These are phyloP conservation scores for Herpetospermum pedunculosum DNA, from an alignment of 306 rosid genomes.

Conservation along the genomic window DNA sequence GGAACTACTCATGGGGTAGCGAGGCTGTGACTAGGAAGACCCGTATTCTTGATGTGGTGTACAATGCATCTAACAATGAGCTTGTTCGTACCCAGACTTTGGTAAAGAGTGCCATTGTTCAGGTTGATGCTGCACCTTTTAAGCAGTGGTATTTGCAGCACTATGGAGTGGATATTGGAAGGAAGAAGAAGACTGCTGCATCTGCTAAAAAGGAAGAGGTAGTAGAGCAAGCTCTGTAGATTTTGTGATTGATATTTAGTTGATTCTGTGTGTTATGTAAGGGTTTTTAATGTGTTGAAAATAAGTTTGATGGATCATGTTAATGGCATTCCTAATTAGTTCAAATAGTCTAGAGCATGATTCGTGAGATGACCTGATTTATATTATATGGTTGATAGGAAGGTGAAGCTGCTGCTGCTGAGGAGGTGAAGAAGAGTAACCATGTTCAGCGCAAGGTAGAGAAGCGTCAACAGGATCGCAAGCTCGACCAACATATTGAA, in stretches of 20 bases:
- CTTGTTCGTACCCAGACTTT: constrained; percentile 8
- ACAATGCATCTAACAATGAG: constrained; percentile 1
- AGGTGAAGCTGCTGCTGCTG: neutral
- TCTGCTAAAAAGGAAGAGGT: constrained; percentile 9
- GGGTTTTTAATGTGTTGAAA: neutral
- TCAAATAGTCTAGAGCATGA: neutral
- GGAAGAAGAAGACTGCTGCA: constrained; percentile 1
- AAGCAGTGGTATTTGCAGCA: constrained; percentile 8
- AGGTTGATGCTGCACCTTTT: constrained; percentile 7
- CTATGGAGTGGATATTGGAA: constrained; percentile 2
- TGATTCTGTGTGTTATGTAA: too few relatives aligned
- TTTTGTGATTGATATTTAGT: neutral
- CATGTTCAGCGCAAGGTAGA: constrained; percentile 3
- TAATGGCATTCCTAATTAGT: neutral
- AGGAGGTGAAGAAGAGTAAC: constrained; percentile 3
- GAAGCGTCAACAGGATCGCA: constrained; percentile 7
- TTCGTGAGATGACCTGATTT: neutral
- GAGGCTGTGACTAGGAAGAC: constrained; percentile 7
- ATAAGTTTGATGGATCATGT: neutral
- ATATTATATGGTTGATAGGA: neutral
- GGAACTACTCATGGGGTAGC: constrained; percentile 3
- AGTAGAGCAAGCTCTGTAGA: neutral
- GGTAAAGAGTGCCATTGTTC: constrained; percentile 7
- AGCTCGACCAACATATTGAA: neutral
- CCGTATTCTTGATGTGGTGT: constrained; percentile 4